A percentile compares a stretch with the other conserved stretches of the same genome.
Conservation (phyloP, 768 basidiomycete species). For the Lepiota subincarnata region DNA sequence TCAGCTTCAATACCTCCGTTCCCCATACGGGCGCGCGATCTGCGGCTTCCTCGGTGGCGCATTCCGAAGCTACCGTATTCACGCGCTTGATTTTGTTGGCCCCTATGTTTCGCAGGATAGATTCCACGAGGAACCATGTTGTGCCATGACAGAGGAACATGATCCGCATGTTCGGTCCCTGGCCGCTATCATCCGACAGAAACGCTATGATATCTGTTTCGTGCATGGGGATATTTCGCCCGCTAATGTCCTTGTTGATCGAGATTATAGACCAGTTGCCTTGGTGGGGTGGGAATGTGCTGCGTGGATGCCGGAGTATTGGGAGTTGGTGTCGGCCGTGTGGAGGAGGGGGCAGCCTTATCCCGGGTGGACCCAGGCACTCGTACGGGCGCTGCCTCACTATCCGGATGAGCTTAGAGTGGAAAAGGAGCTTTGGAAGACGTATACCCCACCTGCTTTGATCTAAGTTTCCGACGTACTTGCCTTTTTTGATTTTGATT, state of each 20-base stretch:
- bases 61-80: slow-evolving; percentile 6
- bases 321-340: slow-evolving; percentile 1
- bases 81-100: slow-evolving; percentile 7
- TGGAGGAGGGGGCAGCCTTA: background rate
- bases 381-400: slow-evolving; percentile 3
- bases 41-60: slow-evolving; percentile 7
- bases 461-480: no score
- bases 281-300: slow-evolving; percentile 11
- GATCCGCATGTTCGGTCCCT: background rate
- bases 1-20: slow-evolving; percentile 5
- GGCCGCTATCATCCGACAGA: slow-evolving; percentile 10
- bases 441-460: slow-evolving; percentile 2
- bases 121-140: slow-evolving; percentile 8
- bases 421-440: slow-evolving; percentile 10
- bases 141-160: background rate
- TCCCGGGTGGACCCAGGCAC: background rate
- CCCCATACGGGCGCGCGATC: slow-evolving; percentile 1
- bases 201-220: slow-evolving; percentile 8
- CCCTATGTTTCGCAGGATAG: slow-evolving; percentile 7
- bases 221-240: slow-evolving; percentile 8
- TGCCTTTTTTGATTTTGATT: no score
- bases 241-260: slow-evolving; percentile 4
- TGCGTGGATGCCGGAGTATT: slow-evolving; percentile 7
- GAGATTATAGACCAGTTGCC: background rate
- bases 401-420: slow-evolving; percentile 10